These are phyloP conservation scores for Niebla homalea DNA, from an alignment of 495 filamentous ascomycete genomes.

Conservation along the genomic window DNA sequence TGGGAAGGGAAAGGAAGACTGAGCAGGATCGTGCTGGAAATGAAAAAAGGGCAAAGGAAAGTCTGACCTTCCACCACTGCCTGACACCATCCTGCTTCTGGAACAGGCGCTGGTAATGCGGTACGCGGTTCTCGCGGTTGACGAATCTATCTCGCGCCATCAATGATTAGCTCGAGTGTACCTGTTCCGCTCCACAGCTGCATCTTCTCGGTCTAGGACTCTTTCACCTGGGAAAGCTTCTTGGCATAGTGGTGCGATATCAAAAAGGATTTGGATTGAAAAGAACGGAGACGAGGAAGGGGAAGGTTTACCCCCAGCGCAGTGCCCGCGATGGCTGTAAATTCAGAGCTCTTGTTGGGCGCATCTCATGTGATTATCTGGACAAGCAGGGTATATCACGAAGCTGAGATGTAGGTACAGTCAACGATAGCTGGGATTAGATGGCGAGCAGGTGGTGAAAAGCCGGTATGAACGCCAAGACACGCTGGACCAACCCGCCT, in stretches of 20 bases:
- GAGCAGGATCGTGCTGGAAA: too few species aligned
- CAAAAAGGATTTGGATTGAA: background rate
- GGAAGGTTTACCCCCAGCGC: background rate
- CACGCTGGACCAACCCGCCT: too few species aligned
- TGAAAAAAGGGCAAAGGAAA: background rate
- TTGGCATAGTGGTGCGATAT: background rate
- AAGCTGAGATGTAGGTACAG: too few species aligned
- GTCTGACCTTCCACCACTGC: conserved; percentile 67
- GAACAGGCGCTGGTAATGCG: conserved; percentile 68
- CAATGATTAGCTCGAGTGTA: background rate
- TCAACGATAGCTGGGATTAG: too few species aligned
- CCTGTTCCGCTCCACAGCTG: too few species aligned
- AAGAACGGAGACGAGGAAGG: background rate
- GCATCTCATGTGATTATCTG: background rate
- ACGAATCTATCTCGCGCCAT: conserved; percentile 20
- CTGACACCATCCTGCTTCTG: conserved; percentile 69
- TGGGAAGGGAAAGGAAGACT: background rate
- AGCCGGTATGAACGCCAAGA: too few species aligned
- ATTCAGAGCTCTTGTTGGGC: background rate
- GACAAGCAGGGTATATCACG: too few species aligned
- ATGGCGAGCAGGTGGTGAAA: too few species aligned
- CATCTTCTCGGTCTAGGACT: too few species aligned
- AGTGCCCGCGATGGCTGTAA: background rate
- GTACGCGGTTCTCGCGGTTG: conserved; percentile 78
- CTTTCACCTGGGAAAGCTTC: too few species aligned